Base-by-base conservation (phyloP, 768 basidiomycete genomes). In the Calocybe indica region DNA sequence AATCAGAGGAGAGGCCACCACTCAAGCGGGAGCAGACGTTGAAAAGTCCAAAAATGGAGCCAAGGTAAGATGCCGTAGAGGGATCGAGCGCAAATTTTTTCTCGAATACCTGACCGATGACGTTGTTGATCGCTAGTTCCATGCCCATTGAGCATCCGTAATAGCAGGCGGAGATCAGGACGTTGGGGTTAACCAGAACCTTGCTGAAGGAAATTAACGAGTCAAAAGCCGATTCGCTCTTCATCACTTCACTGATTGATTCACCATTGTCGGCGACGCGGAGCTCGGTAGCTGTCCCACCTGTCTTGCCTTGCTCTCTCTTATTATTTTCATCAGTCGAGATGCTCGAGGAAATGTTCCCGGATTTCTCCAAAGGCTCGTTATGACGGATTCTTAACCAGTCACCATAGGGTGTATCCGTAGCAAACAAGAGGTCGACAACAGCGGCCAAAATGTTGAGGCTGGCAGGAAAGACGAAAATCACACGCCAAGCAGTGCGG, bases 121-220 rank as follows among this genome's bases (percentile, higher is more conserved):
- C 65, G 48, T 64, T 71, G n/a, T 83, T 77, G 37, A 83, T 69
- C 1, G 74, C 72, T 6, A 83, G 69, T 58, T 82, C 81, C 39
- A 73, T 69, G 0, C 81, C 80, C 52, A 82, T 81, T 3, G 79
- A 78, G 0, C 79, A 80, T 1, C 79, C 81, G 9, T 76, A 50
- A 1, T 75, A 75, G 48, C 55, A 70, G 13, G 52, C 8, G 22
- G 76, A 22, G 43, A 79, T 67, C 37, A 55, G 46, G 13, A 53
- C 6, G 10, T 69, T 66, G 2, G 60, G 49, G 31, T 58, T 52
- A 34, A 53, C 15, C 1, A 76, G 75, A n/a, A 78, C 22, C 22
- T 22, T 22, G 22, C 22, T 22, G 22, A 22, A 22, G 22, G 22
- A 22, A 22, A 22, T 22, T 22, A 22, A 22, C 22, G 22, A 22